A percentile compares a stretch with the other conserved stretches of the same genome.
These are phyloP conservation scores for Apostasia ramifera DNA, from an alignment of 106 monocot genomes.

Conservation along the genomic window DNA sequence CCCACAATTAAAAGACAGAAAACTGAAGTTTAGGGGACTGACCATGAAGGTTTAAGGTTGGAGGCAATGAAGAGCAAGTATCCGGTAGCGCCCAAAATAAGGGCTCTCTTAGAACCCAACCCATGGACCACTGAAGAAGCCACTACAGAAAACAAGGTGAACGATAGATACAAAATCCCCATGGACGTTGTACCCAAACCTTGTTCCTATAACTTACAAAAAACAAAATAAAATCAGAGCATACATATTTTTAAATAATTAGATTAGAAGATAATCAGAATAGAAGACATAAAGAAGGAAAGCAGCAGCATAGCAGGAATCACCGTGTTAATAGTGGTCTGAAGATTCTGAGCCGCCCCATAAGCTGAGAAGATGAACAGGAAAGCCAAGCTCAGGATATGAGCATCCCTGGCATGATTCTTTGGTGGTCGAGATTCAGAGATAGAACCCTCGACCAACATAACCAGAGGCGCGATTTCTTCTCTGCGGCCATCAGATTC, in stretches of 20 bases:
- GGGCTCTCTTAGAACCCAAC: slow-evolving; percentile 68
- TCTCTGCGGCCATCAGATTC: slow-evolving; percentile 10
- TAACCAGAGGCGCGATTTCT: slow-evolving; percentile 24
- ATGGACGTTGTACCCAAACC: slow-evolving; percentile 74
- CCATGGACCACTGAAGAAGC: slow-evolving; percentile 59
- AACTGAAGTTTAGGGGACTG: background rate
- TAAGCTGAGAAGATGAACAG: slow-evolving; percentile 91
- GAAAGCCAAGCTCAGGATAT: slow-evolving; percentile 71
- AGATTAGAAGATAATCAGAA: background rate
- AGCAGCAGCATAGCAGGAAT: slow-evolving; percentile 4
- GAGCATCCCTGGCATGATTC: slow-evolving; percentile 55
- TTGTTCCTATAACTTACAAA: slow-evolving; percentile 32
- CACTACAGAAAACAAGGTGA: slow-evolving; percentile 75
- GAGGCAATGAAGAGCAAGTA: slow-evolving; percentile 90
- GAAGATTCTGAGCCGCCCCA: slow-evolving; percentile 80
- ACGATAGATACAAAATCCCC: slow-evolving; percentile 81
- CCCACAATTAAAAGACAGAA: background rate
- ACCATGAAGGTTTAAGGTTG: slow-evolving; percentile 83
- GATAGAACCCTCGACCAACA: slow-evolving; percentile 6
- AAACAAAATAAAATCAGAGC: background rate
- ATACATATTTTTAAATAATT: background rate
- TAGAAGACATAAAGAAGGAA: background rate
- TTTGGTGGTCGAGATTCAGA: background rate
- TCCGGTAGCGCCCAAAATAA: slow-evolving; percentile 72
- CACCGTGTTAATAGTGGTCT: slow-evolving; percentile 84